A percentile compares a stretch with the other conserved stretches of the same genome.
These are phyloP conservation scores for Papiliotrema laurentii DNA, from an alignment of 1,284 basidiomycete genomes.

Conservation along the genomic window DNA sequence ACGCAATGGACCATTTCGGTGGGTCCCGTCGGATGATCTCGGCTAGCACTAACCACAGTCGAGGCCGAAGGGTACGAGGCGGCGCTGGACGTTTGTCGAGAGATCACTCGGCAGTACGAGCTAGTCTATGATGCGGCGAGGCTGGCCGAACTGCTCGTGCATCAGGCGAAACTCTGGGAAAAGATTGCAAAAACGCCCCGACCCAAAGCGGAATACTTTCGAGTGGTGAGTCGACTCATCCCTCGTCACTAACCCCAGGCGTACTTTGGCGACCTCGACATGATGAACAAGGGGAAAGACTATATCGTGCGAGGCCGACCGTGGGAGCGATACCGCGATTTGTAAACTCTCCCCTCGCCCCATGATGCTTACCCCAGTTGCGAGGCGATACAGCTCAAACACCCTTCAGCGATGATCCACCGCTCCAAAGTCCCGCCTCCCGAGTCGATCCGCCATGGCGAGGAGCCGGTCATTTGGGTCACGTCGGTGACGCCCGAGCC, in stretches of 20 bases:
- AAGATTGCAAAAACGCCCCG: constrained; percentile 76
- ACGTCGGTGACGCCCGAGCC: constrained; percentile 81
- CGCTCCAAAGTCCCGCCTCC: constrained; percentile 71
- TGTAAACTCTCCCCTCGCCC: constrained; percentile 15
- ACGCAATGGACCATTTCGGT: constrained; percentile 85
- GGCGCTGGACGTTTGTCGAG: constrained; percentile 88
- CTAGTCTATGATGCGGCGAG: constrained; percentile 80
- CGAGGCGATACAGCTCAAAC: constrained; percentile 87
- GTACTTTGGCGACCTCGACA: constrained; percentile 41
- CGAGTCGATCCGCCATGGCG: constrained; percentile 73
- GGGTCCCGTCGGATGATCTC: constrained; percentile 10
- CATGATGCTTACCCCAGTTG: constrained; percentile 59
- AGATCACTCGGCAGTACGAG: constrained; percentile 76
- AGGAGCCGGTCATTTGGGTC: constrained; percentile 81
- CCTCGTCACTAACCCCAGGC: constrained; percentile 5
- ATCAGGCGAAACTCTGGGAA: constrained; percentile 76
- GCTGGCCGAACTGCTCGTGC: constrained; percentile 74
- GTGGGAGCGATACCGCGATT: constrained; percentile 40
- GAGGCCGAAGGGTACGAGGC: constrained; percentile 96
- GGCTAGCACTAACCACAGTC: constrained; percentile 52
- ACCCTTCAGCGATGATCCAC: constrained; percentile 77
- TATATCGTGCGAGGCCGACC: constrained; percentile 41
- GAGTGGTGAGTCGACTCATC: constrained; percentile 57
- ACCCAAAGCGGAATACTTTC: constrained; percentile 86
- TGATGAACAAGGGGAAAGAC: constrained; percentile 43